A percentile compares a stretch with the other conserved stretches of the same genome.
These are phyloP conservation scores for Septoria linicola DNA, from an alignment of 2,329 filamentous ascomycete species.

Conservation along the genomic window DNA sequence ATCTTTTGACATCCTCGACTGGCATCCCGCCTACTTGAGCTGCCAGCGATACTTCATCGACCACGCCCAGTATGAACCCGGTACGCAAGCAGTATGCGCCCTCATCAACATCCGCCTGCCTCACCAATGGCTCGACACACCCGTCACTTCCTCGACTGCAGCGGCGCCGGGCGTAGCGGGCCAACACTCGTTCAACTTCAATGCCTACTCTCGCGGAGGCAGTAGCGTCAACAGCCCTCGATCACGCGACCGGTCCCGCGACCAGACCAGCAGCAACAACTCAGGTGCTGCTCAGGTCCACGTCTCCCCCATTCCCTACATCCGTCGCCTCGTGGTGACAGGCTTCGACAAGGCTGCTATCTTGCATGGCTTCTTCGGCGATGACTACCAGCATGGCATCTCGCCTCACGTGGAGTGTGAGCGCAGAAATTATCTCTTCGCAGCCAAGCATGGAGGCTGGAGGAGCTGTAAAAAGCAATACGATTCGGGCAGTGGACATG, in stretches of 20 bases:
- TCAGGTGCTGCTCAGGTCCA: conserved; percentile 31
- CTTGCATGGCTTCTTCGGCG: conserved; percentile 95
- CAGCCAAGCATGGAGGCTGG: conserved; percentile 90
- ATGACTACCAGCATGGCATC: conserved; percentile 80
- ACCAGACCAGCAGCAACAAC: conserved; percentile 3
- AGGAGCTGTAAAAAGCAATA: conserved; percentile 84
- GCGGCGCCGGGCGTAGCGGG: conserved; percentile 5
- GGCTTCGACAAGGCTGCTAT: conserved; percentile 84
- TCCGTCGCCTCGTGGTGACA: conserved; percentile 84
- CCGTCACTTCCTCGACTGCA: conserved; percentile 44
- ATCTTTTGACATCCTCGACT: conserved; percentile 79
- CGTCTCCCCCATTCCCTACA: conserved; percentile 80
- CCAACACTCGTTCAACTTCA: conserved; percentile 21
- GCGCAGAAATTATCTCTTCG: conserved; percentile 90
- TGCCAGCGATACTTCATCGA: conserved; percentile 92
- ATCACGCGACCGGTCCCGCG: conserved; percentile 29
- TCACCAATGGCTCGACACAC: conserved; percentile 65
- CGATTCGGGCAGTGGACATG: conserved; percentile 60
- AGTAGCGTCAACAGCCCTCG: conserved; percentile 40
- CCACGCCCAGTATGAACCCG: conserved; percentile 77
- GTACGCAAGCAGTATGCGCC: conserved; percentile 83
- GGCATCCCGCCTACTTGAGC: conserved; percentile 87
- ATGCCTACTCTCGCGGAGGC: conserved; percentile 39
- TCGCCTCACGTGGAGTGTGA: conserved; percentile 84
- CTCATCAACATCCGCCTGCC: conserved; percentile 91